Evolutionary conservation across 2,329 filamentous ascomycete genomes (phyloP).

Genomic region (Penicillium sp.): DNA sequence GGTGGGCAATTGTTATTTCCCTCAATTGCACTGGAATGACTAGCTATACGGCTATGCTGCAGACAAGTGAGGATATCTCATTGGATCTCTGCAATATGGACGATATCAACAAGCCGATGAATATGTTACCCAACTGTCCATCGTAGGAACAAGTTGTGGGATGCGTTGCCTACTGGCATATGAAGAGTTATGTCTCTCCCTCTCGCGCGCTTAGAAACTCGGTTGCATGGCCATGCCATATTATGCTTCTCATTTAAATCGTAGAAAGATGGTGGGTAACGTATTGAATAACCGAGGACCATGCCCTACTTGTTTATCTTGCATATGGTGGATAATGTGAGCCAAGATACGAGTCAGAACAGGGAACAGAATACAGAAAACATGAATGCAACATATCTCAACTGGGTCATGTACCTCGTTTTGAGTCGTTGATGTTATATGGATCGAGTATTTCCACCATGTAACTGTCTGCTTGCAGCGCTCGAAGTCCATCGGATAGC

Average conservation of each 20-base stretch:
- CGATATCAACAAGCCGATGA: background rate
- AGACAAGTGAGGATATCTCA: background rate
- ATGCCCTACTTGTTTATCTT: background rate
- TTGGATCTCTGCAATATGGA: background rate
- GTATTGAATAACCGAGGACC: background rate
- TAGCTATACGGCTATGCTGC: too few relatives aligned
- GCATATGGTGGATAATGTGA: background rate
- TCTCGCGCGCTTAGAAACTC: too few relatives aligned
- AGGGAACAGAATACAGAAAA: background rate
- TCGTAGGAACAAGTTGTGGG: background rate
- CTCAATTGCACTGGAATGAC: too few relatives aligned
- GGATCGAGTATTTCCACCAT: background rate
- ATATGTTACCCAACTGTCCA: background rate
- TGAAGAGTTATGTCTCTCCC: background rate
- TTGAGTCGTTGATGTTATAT: background rate
- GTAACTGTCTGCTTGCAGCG: background rate
- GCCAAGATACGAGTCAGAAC: background rate
- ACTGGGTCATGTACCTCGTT: constrained; percentile 2
- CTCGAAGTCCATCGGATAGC: background rate
- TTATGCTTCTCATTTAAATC: background rate
- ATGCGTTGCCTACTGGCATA: background rate
- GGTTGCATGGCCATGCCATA: background rate
- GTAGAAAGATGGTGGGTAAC: background rate
- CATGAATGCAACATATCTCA: background rate
- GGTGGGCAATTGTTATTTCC: too few relatives aligned